Conservation (phyloP, 345 rosid genomes). For the Citrus sp. region DNA sequence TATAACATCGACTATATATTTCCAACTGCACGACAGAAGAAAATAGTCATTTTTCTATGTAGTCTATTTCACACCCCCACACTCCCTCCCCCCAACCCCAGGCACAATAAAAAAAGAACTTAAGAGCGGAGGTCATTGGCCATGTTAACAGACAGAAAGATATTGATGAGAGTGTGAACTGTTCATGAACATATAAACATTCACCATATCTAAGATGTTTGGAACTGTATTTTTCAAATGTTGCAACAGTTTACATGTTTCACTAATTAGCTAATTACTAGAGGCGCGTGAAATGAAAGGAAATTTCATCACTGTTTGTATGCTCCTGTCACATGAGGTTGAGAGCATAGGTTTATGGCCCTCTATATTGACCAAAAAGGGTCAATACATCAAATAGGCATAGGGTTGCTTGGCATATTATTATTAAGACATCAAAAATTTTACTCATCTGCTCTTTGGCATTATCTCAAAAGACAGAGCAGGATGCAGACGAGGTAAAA, state of each 20-base stretch:
- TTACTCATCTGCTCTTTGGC: background rate
- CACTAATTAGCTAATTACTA: background rate
- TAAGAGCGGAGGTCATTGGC: background rate
- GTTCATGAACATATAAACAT: background rate
- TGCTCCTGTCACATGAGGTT: background rate
- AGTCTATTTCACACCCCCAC: background rate
- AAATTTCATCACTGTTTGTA: background rate
- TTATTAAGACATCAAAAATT: background rate
- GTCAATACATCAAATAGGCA: background rate
- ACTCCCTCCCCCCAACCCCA: too few relatives aligned
- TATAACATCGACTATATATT: constrained; percentile 79
- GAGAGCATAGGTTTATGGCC: background rate
- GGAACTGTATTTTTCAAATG: background rate
- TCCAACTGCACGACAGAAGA: constrained; percentile 57
- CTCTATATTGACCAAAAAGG: background rate
- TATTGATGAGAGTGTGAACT: background rate
- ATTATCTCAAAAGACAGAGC: background rate
- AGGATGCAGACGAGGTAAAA: background rate
- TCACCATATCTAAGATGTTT: background rate
- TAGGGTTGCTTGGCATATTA: background rate
- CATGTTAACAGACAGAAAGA: background rate
- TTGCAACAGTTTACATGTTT: background rate
- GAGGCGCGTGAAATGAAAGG: background rate
- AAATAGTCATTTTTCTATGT: background rate
- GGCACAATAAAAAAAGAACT: background rate